phyloP scores from a whole-genome alignment of 1,139 yeast genomes.

The Pneumocystis sp. region DNA sequence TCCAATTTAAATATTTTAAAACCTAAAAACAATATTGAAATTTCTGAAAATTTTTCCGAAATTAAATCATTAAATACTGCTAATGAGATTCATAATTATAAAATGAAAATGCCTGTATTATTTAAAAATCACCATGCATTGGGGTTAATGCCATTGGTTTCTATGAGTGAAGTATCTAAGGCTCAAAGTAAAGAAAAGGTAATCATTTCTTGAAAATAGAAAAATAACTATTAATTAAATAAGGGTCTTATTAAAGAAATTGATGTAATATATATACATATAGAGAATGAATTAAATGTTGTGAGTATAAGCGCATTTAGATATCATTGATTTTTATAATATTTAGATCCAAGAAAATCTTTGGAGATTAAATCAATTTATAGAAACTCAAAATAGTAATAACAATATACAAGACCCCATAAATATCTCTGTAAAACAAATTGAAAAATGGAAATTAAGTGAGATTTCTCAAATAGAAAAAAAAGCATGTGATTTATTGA shows the following conservation, averaged over 20 bases:
- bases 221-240: not conserved
- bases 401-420: not conserved
- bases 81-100: not conserved
- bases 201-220: not conserved
- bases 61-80: not conserved
- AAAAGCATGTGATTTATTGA: not conserved
- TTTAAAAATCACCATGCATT: not conserved
- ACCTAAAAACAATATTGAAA: not conserved
- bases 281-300: not conserved
- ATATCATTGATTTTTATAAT: not conserved
- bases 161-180: not conserved
- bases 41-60: not conserved
- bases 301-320: not conserved
- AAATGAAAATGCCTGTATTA: not conserved
- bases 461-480: not conserved
- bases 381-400: not conserved
- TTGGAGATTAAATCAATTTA: not conserved
- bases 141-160: not conserved
- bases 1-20: not conserved
- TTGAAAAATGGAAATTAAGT: not conserved
- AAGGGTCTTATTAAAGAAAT: constrained; percentile 3
- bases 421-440: not conserved
- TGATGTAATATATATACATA: constrained; percentile 2
- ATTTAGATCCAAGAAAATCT: not conserved
- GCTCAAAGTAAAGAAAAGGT: constrained; percentile 2